Conservation (phyloP, 805 yeast genomes). For the Limtongia smithiae region DNA sequence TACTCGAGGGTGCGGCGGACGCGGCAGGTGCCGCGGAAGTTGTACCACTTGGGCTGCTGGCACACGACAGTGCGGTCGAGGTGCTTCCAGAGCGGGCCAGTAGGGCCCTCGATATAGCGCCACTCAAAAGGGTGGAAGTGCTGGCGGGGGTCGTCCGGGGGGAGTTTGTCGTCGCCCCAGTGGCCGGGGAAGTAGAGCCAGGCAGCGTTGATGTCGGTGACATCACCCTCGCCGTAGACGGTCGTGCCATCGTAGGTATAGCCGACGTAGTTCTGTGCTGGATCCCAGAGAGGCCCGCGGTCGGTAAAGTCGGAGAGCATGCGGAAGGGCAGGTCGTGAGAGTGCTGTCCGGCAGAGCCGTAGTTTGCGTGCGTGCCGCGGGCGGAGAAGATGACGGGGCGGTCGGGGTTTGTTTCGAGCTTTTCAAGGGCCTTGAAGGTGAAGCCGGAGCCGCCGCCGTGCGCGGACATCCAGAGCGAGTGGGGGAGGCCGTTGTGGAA, state of each 20-base stretch:
- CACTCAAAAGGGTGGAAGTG: slow-evolving; percentile 84
- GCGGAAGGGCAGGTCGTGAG: slow-evolving; percentile 91
- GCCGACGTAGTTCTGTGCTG: slow-evolving; percentile 72
- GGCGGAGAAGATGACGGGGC: slow-evolving; percentile 84
- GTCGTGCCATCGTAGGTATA: slow-evolving; percentile 70
- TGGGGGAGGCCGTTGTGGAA: slow-evolving; percentile 77
- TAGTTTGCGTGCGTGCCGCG: slow-evolving; percentile 97
- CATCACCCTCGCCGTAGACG: slow-evolving; percentile 30
- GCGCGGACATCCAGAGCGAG: slow-evolving; percentile 95
- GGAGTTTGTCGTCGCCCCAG: slow-evolving; percentile 84
- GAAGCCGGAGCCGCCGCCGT: slow-evolving; percentile 94
- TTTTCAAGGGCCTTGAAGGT: slow-evolving; percentile 72
- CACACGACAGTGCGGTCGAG: slow-evolving; percentile 68
- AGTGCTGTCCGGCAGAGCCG: slow-evolving; percentile 92
- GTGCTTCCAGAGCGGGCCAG: slow-evolving; percentile 82
- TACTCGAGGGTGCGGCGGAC: slow-evolving; percentile 67
- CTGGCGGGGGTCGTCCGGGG: slow-evolving; percentile 71
- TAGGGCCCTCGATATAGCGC: slow-evolving; percentile 88
- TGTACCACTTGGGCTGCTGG: slow-evolving; percentile 90
- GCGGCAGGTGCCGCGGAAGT: slow-evolving; percentile 77
- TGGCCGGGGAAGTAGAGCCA: slow-evolving; percentile 82
- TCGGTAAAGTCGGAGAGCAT: slow-evolving; percentile 91
- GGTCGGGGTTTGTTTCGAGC: slow-evolving; percentile 42
- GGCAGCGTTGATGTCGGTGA: slow-evolving; percentile 48
- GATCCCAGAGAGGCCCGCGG: slow-evolving; percentile 94